A percentile compares a stretch with the other conserved stretches of the same genome.
Evolutionary conservation across 441 rosid species (phyloP).

Genomic region (Geranium incanum): DNA sequence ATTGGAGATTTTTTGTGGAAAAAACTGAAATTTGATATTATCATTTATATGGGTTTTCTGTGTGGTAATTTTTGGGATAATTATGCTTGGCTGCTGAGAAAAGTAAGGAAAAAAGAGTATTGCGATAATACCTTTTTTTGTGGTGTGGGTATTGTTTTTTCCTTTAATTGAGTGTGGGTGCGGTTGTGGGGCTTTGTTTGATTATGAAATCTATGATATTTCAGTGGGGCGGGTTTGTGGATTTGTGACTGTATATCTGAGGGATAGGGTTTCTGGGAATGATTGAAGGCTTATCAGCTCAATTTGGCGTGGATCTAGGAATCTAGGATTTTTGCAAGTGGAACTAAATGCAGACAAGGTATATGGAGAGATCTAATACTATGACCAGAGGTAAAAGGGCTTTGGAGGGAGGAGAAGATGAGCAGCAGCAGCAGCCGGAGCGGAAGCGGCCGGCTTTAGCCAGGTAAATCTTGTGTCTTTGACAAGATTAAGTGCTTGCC

Average conservation of each 20-base stretch:
- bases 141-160: not conserved
- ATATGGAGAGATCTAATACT: slow-evolving; percentile 76
- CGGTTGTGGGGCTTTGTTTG: not conserved
- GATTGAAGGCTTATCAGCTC: not conserved
- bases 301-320: slow-evolving; percentile 45
- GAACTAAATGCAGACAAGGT: slow-evolving; percentile 49
- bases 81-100: slow-evolving; percentile 17
- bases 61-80: not conserved
- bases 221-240: not conserved
- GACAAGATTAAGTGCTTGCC: not conserved
- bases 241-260: slow-evolving; percentile 6
- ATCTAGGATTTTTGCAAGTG: slow-evolving; percentile 27
- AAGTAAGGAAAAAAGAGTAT: not conserved
- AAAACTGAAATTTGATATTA: not conserved
- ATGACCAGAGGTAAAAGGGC: slow-evolving; percentile 83
- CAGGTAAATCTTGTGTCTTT: slow-evolving; percentile 34
- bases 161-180: slow-evolving; percentile 4
- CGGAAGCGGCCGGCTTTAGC: slow-evolving; percentile 90
- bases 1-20: slow-evolving; percentile 1
- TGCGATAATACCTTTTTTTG: not conserved
- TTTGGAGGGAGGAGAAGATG: slow-evolving; percentile 59
- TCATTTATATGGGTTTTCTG: not conserved
- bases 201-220: not conserved
- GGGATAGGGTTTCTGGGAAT: slow-evolving; percentile 10
- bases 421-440: slow-evolving; percentile 53